Base-by-base conservation (phyloP, 192 early-diverging fungal species). In the Neocallimastix lanati region DNA sequence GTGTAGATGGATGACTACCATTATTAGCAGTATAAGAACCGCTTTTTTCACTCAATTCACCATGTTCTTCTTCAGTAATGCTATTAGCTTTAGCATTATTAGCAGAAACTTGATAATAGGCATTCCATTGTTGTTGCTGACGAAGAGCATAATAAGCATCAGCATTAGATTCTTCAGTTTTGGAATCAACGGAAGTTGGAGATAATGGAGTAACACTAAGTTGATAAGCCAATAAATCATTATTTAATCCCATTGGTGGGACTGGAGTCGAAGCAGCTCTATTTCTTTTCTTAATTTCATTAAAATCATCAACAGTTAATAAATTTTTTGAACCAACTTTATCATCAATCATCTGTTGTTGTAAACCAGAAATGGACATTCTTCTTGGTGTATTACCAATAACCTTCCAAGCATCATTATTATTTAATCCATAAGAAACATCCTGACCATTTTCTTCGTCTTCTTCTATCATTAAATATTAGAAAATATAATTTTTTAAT, bases 301-400 rank as follows among this genome's bases (percentile, higher is more conserved):
- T 81, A 87, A 29, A 88, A 83, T 6, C 81, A 85, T 29, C 83
- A 80, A 30, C 84, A 13, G 30, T 78, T 76, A 28, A 79, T 37
- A 36, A 78, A 77, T 29, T 77, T 28, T 38, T 50, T n/a, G 29
- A 13, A 33, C 80, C 76, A 36, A 58, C 21, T 29, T 81, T 21
- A 29, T 81, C 29, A 25, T 38, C 79, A 82, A 58, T 28, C 83
- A 33, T 82, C 79, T 88, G 91, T 82, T 67, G 87, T 82, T 90
- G 84, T 27, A 87, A 85, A 21, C 86, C 83, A 14, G 90, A 86
- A 12, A 84, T 79, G 12, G 85, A 82, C 28, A 82, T 78, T 29
- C 82, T 58, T 29, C 87, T 83, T 18, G 90, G 88, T 12, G 90
- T 90, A 81, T 84, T 88, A n/a, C 88, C 89, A 33, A 90, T 88